A percentile compares a stretch with the other conserved stretches of the same genome.
phyloP scores from a whole-genome alignment of 1,284 basidiomycete genomes.

The Sporisorium sorghi region DNA sequence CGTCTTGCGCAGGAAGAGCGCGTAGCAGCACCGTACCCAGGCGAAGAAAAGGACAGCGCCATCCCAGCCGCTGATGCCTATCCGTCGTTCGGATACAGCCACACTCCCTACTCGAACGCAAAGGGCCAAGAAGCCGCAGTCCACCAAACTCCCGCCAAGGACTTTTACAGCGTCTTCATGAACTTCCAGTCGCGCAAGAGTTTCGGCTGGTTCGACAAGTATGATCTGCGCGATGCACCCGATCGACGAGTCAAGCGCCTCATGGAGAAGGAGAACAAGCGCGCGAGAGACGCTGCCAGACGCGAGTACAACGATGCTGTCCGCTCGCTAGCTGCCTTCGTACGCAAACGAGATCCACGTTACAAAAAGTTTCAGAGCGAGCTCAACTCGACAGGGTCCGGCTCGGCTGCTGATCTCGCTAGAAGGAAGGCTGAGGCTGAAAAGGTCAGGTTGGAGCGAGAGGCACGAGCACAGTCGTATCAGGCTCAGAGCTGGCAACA shows the following conservation, averaged over 20 bases:
- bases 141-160: slow-evolving; percentile 57
- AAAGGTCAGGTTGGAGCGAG: slow-evolving; percentile 65
- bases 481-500: slow-evolving; percentile 63
- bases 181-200: slow-evolving; percentile 89
- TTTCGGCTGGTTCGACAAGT: slow-evolving; percentile 88
- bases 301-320: slow-evolving; percentile 94
- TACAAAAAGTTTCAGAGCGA: slow-evolving; percentile 75
- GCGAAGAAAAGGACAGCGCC: slow-evolving; percentile 64
- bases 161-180: slow-evolving; percentile 87
- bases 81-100: slow-evolving; percentile 85
- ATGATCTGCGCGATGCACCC: slow-evolving; percentile 85
- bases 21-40: slow-evolving; percentile 71
- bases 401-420: slow-evolving; percentile 70
- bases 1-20: slow-evolving; percentile 86
- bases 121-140: slow-evolving; percentile 45
- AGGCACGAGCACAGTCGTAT: slow-evolving; percentile 77
- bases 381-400: slow-evolving; percentile 78
- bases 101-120: slow-evolving; percentile 77
- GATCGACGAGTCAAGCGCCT: slow-evolving; percentile 83
- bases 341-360: slow-evolving; percentile 92
- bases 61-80: slow-evolving; percentile 47
- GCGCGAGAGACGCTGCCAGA: slow-evolving; percentile 84
- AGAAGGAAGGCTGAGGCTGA: slow-evolving; percentile 72
- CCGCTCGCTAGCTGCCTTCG: slow-evolving; percentile 79
- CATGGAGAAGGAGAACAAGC: slow-evolving; percentile 97